phyloP scores from a whole-genome alignment of 1,139 yeast species.

The Pichia cactophila region DNA sequence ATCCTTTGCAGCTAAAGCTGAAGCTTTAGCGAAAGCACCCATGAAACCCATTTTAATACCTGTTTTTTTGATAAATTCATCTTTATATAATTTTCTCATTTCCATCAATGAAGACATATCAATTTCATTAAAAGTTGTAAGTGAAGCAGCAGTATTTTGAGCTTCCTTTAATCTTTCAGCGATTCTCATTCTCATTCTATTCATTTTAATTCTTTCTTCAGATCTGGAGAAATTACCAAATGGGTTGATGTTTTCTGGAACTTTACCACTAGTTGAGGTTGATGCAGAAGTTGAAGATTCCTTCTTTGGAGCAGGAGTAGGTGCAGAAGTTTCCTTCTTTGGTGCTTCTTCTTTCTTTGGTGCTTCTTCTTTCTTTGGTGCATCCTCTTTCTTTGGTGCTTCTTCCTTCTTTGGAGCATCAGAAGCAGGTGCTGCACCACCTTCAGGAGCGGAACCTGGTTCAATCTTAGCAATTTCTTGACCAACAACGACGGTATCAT shows the following conservation, averaged over 20 bases:
- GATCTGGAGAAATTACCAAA: slow-evolving; percentile 68
- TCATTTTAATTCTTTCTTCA: slow-evolving; percentile 95
- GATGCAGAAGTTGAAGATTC: slow-evolving; percentile 25
- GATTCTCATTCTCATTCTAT: slow-evolving; percentile 98
- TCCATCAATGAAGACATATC: slow-evolving; percentile 92
- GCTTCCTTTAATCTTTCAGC: slow-evolving; percentile 99
- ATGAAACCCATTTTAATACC: slow-evolving; percentile 96
- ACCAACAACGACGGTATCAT: slow-evolving; percentile 94
- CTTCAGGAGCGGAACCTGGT: slow-evolving; percentile 79
- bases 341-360: slow-evolving; percentile 34
- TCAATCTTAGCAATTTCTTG: slow-evolving; percentile 87
- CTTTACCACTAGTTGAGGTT: slow-evolving; percentile 24
- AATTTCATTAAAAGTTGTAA: slow-evolving; percentile 96
- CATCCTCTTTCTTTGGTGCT: slow-evolving; percentile 30
- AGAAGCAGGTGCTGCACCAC: slow-evolving; percentile 40
- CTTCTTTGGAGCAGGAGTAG: slow-evolving; percentile 25
- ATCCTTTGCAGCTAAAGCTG: slow-evolving; percentile 88
- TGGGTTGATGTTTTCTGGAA: slow-evolving; percentile 32
- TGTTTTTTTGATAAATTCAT: slow-evolving; percentile 87
- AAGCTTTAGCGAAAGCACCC: slow-evolving; percentile 97
- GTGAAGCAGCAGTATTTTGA: slow-evolving; percentile 97
- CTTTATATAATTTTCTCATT: slow-evolving; percentile 95
- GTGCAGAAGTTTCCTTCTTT: slow-evolving; percentile 17
- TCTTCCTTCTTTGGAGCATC: slow-evolving; percentile 27
- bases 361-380: slow-evolving; percentile 30